Evolutionary conservation across 345 rosid genomes (phyloP).

Genomic region (Capsella bursapastoris): DNA sequence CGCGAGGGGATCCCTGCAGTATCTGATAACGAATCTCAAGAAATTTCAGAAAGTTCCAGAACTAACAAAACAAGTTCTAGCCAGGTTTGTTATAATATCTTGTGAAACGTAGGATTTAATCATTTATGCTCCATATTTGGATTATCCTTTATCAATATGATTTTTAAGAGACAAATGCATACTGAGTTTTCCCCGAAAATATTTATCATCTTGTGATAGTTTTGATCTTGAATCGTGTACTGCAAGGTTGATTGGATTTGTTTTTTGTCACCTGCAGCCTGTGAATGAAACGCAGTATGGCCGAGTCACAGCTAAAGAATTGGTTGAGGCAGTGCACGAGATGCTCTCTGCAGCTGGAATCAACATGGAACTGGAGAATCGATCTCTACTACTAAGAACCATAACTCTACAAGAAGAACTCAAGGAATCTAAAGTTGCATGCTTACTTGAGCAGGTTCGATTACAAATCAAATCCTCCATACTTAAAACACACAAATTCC

Average conservation of each 20-base stretch:
- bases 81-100: constrained; percentile 58
- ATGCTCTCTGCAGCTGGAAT: constrained; percentile 96
- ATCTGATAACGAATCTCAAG: constrained; percentile 42
- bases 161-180: constrained; percentile 8
- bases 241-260: constrained; percentile 24
- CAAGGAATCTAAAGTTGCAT: constrained; percentile 75
- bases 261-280: constrained; percentile 50
- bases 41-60: constrained; percentile 59
- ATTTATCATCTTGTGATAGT: neutral
- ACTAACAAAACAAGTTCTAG: constrained; percentile 51
- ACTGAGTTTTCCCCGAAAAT: neutral
- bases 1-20: constrained; percentile 43
- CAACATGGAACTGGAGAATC: constrained; percentile 79
- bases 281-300: constrained; percentile 66
- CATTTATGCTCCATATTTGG: neutral
- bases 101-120: neutral
- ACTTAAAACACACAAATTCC: neutral
- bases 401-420: constrained; percentile 78
- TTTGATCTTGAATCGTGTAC: neutral
- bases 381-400: constrained; percentile 70
- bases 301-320: constrained; percentile 79
- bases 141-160: constrained; percentile 7
- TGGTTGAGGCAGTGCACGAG: constrained; percentile 90
- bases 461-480: neutral
- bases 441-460: constrained; percentile 85